Percentiles rank a stretch among this genome's conserved stretches.
Conservation (phyloP, 176 grass and related monocot species). For the Lolium perenne region DNA sequence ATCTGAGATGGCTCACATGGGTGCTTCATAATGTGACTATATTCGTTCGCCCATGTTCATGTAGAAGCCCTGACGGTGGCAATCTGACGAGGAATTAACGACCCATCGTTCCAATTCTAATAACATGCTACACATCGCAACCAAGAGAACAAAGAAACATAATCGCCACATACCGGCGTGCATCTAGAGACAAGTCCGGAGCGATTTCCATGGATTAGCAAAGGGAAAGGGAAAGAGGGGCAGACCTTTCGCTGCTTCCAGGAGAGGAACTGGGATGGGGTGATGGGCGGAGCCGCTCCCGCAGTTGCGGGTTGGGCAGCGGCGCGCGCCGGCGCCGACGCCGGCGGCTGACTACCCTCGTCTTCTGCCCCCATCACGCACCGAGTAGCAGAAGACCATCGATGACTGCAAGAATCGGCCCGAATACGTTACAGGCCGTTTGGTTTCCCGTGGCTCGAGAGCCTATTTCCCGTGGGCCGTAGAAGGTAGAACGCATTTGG, state of each 20-base stretch:
- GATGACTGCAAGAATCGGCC: too few relatives aligned
- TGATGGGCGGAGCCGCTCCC: slow-evolving; percentile 35
- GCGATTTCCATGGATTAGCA: neutral
- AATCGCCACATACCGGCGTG: neutral
- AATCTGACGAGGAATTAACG: neutral
- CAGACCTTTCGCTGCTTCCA: slow-evolving; percentile 51
- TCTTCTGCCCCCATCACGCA: slow-evolving; percentile 50
- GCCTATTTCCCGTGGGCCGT: too few relatives aligned
- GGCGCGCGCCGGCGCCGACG: neutral
- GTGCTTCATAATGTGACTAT: neutral
- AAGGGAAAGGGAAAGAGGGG: neutral
- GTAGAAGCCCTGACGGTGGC: neutral
- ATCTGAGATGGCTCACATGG: neutral
- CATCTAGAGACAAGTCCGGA: neutral
- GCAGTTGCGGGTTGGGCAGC: neutral
- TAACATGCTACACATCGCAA: neutral
- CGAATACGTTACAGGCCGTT: too few relatives aligned
- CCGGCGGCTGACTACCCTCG: slow-evolving; percentile 19
- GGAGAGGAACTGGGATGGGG: slow-evolving; percentile 57
- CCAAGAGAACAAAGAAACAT: neutral
- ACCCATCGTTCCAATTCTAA: neutral
- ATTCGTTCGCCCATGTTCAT: neutral
- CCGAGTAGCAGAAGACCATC: too few relatives aligned
- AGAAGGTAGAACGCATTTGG: too few relatives aligned
- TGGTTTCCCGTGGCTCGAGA: too few relatives aligned